A percentile compares a stretch with the other conserved stretches of the same genome.
phyloP scores from a whole-genome alignment of 1,284 basidiomycete species.

The Phellinidium pouzarii region DNA sequence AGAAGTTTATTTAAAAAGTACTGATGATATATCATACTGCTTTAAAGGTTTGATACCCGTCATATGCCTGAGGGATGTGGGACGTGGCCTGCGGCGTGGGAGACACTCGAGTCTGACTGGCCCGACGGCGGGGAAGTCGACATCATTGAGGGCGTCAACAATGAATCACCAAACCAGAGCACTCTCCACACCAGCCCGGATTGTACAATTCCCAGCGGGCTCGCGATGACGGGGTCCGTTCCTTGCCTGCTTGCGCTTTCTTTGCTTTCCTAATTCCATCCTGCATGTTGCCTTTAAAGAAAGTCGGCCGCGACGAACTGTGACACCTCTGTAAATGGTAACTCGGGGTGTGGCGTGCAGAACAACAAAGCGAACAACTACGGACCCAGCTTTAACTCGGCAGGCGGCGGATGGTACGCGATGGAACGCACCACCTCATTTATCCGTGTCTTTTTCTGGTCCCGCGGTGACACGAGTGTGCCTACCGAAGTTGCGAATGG shows the following conservation, averaged over 20 bases:
- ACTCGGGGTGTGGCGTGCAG: conserved; percentile 59
- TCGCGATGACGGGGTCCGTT: conserved; percentile 35
- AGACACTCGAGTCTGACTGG: conserved; percentile 27
- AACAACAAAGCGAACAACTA: conserved; percentile 39
- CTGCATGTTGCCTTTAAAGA: conserved; percentile 28
- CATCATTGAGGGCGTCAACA: conserved; percentile 65
- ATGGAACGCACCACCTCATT: conserved; percentile 38
- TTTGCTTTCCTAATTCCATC: background rate
- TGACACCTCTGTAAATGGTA: conserved; percentile 45
- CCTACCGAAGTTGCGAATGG: conserved; percentile 36
- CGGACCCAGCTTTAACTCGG: conserved; percentile 53
- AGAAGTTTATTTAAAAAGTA: background rate
- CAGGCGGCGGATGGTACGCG: conserved; percentile 53
- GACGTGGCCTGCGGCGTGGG: conserved; percentile 43
- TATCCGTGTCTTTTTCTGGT: conserved; percentile 50
- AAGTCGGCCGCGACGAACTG: conserved; percentile 41
- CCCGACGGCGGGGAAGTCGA: conserved; percentile 48
- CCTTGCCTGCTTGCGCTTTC: conserved; percentile 33
- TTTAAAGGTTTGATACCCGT: conserved; percentile 28
- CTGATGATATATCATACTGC: background rate
- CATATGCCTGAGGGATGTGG: conserved; percentile 61
- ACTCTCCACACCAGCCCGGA: conserved; percentile 60
- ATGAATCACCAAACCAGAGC: conserved; percentile 44
- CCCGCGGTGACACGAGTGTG: conserved; percentile 32
- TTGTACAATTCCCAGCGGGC: conserved; percentile 48